Evolutionary conservation across 129 eudicot genomes (phyloP).

Genomic region (Glebionis coronaria): DNA sequence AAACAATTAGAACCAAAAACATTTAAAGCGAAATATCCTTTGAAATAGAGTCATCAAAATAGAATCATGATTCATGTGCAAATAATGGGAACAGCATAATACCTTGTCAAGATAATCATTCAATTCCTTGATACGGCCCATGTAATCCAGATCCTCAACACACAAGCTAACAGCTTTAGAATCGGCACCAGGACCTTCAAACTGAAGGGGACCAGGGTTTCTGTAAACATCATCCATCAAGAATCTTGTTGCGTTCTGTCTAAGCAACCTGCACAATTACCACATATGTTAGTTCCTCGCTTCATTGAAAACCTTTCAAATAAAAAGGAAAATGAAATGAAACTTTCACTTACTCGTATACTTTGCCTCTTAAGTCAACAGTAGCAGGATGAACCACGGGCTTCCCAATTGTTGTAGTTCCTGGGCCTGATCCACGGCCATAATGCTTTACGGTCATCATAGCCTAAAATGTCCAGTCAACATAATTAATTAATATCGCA

Average conservation of each 20-base stretch:
- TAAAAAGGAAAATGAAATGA: neutral
- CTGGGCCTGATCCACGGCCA: conserved; percentile 70
- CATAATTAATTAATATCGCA: conserved; percentile 1
- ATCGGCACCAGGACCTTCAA: conserved; percentile 98
- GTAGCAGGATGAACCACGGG: conserved; percentile 93
- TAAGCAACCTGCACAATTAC: conserved; percentile 56
- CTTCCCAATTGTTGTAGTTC: conserved; percentile 63
- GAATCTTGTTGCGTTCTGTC: conserved; percentile 79
- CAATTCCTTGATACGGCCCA: conserved; percentile 94
- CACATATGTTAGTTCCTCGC: neutral
- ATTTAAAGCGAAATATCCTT: neutral
- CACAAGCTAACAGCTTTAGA: conserved; percentile 82
- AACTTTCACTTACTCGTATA: conserved; percentile 70
- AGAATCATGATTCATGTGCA: neutral
- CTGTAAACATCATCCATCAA: conserved; percentile 90
- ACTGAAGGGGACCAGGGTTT: conserved; percentile 99
- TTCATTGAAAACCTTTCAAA: neutral
- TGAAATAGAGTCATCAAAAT: neutral
- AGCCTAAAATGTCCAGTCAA: conserved; percentile 45
- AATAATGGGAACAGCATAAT: neutral
- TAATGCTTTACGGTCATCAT: conserved; percentile 96
- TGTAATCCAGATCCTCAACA: conserved; percentile 95
- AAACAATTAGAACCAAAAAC: neutral
- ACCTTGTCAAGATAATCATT: conserved; percentile 92
- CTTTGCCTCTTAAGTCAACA: conserved; percentile 89